These are phyloP conservation scores for Begonia peltatifolia DNA, from an alignment of 306 rosid species.

Conservation along the genomic window DNA sequence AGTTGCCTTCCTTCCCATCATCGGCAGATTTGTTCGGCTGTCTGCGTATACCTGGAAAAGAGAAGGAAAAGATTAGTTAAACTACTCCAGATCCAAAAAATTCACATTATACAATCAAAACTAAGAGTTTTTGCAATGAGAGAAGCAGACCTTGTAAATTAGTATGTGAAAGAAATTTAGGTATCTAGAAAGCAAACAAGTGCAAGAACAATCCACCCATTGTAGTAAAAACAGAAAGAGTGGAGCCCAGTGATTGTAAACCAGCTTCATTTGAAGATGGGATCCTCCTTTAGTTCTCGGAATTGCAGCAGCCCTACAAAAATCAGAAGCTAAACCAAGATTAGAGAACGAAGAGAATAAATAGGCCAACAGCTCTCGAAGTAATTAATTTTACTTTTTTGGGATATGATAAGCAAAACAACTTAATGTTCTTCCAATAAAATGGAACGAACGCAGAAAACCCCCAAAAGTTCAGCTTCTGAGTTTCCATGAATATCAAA, in stretches of 20 bases:
- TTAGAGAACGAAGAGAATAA: neutral
- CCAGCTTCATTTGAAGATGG: conserved; percentile 85
- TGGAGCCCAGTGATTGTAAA: conserved; percentile 75
- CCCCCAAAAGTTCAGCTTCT: too few species aligned
- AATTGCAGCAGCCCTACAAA: conserved; percentile 79
- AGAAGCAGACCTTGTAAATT: conserved; percentile 59
- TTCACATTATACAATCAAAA: neutral
- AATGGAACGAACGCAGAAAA: too few species aligned
- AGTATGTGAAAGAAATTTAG: conserved; percentile 68
- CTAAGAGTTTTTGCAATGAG: neutral
- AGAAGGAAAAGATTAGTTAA: conserved; percentile 4
- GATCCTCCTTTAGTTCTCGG: conserved; percentile 74
- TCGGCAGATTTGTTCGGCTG: conserved; percentile 26
- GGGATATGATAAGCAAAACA: too few species aligned
- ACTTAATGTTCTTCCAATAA: too few species aligned
- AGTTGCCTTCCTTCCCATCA: neutral
- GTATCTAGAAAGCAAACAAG: conserved; percentile 67
- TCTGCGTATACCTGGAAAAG: conserved; percentile 56
- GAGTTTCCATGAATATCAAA: too few species aligned
- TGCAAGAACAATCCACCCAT: conserved; percentile 86
- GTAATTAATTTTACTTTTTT: too few species aligned
- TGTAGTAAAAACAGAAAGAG: conserved; percentile 62
- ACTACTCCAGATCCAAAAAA: conserved; percentile 10
- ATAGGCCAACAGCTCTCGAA: neutral
- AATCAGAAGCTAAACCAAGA: conserved; percentile 7